These are phyloP conservation scores for Fraxinus latifolia DNA, from an alignment of 305 asterid genomes.

Conservation along the genomic window DNA sequence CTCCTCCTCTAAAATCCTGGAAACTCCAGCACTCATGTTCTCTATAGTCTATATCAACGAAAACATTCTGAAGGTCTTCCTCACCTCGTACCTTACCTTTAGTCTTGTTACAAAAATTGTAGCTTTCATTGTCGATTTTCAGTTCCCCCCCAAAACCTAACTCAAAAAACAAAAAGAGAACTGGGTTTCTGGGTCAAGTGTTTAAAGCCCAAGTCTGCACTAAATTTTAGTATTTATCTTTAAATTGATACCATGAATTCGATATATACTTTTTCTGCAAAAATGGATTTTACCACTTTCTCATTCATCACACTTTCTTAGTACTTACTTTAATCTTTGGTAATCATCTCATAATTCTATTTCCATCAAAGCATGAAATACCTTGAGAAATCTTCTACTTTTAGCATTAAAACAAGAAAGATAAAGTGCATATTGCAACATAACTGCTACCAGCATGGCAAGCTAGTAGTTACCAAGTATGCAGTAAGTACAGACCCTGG, in stretches of 20 bases:
- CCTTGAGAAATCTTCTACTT: neutral
- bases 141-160: neutral
- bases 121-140: neutral
- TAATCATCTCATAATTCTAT: neutral
- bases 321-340: neutral
- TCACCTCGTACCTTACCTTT: neutral
- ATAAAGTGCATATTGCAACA: neutral
- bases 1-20: neutral
- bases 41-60: neutral
- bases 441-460: neutral
- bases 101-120: neutral
- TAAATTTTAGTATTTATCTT: neutral
- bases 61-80: neutral
- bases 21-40: neutral
- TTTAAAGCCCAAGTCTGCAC: neutral
- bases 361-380: neutral
- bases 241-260: neutral
- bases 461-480: conserved; percentile 33
- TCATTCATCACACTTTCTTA: neutral
- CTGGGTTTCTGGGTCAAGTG: neutral
- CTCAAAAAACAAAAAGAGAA: neutral
- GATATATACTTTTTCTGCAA: neutral
- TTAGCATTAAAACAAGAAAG: conserved; percentile 11
- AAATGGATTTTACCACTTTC: neutral
- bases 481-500: conserved; percentile 24